Conservation (phyloP, 192 early-diverging fungal species). For the Linderina pennispora region DNA sequence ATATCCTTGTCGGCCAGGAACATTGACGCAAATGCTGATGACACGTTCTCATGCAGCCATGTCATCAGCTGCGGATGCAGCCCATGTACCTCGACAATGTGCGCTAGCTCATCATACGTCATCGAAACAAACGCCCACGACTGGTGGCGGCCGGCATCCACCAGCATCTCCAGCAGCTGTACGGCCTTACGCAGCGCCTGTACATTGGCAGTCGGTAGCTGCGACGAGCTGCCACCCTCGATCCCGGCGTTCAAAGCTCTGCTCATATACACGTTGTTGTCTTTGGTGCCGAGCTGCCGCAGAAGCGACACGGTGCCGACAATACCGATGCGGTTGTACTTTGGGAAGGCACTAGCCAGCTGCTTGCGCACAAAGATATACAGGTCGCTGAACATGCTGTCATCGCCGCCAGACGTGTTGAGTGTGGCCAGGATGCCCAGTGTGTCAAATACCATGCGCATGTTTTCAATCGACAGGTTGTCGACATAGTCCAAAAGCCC, state of each 20-base stretch:
- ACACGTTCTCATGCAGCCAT: constrained; percentile 66
- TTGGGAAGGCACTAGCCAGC: constrained; percentile 58
- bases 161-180: constrained; percentile 52
- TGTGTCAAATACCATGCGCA: constrained; percentile 60
- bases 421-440: constrained; percentile 55
- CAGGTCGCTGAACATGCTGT: constrained; percentile 61
- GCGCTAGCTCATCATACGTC: constrained; percentile 67
- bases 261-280: neutral
- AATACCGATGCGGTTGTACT: constrained; percentile 66
- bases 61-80: constrained; percentile 51
- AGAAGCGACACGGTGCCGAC: constrained; percentile 63
- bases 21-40: constrained; percentile 51
- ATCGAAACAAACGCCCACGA: constrained; percentile 61
- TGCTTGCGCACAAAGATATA: constrained; percentile 71
- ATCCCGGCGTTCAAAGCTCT: neutral
- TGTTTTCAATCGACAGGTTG: constrained; percentile 55
- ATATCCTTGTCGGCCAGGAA: constrained; percentile 49
- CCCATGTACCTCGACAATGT: constrained; percentile 48
- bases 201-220: constrained; percentile 20
- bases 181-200: constrained; percentile 50
- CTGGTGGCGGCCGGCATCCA: constrained; percentile 31
- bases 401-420: constrained; percentile 9
- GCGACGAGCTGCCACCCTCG: constrained; percentile 26
- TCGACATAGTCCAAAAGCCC: constrained; percentile 69
- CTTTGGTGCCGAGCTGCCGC: constrained; percentile 50